These are phyloP conservation scores for Sphaerobolus stellatus DNA, from an alignment of 1,284 basidiomycete species.

Conservation along the genomic window DNA sequence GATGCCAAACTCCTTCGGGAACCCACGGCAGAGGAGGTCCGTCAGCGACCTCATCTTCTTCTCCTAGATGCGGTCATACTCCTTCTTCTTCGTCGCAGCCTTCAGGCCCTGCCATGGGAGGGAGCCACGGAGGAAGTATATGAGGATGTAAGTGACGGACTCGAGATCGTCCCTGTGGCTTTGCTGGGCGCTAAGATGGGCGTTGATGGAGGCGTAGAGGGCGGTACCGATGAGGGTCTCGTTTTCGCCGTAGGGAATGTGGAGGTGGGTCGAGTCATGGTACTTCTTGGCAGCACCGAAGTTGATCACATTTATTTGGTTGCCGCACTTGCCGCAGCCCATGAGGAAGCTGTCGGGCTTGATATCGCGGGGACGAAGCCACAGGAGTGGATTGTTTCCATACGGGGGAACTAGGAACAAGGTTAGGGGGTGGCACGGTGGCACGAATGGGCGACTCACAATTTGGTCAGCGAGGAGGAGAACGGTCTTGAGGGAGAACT, in stretches of 20 bases:
- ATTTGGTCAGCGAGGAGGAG: conserved; percentile 97
- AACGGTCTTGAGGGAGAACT: conserved; percentile 93
- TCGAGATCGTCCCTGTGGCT: conserved; percentile 93
- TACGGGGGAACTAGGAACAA: conserved; percentile 68
- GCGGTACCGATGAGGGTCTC: conserved; percentile 91
- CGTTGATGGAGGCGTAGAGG: conserved; percentile 97
- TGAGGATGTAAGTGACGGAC: conserved; percentile 94
- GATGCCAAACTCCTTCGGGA: conserved; percentile 85
- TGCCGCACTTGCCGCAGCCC: conserved; percentile 84
- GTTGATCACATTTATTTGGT: conserved; percentile 74
- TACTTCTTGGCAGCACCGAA: conserved; percentile 99
- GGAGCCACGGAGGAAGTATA: conserved; percentile 94
- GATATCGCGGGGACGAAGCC: conserved; percentile 96
- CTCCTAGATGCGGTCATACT: conserved; percentile 98
- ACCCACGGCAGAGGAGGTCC: conserved; percentile 9
- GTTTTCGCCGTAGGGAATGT: conserved; percentile 94
- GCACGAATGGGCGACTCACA: conserved; percentile 50
- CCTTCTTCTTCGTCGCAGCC: conserved; percentile 96
- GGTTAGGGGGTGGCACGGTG: background rate
- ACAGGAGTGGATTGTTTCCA: conserved; percentile 96
- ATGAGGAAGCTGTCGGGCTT: conserved; percentile 98
- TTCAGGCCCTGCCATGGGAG: conserved; percentile 97
- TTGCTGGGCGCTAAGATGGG: conserved; percentile 91
- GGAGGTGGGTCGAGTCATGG: conserved; percentile 93
- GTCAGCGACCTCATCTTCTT: conserved; percentile 91